Percentiles rank a stretch among this genome's conserved stretches.
Conservation (phyloP, 139 green algal genomes). For the Closterium sp. region DNA sequence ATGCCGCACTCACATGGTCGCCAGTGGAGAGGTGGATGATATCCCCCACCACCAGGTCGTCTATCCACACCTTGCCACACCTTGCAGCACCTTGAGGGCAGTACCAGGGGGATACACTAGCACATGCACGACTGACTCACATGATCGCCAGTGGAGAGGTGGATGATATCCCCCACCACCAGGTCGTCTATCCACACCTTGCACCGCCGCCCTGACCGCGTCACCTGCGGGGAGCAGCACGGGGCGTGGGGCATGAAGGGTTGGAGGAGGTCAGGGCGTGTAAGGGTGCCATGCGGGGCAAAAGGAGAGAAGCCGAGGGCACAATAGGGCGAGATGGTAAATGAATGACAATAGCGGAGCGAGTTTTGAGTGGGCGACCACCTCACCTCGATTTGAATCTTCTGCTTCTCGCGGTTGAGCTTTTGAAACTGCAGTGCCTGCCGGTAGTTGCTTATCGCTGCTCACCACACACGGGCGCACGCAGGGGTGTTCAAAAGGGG, state of each 20-base stretch:
- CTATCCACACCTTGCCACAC: slow-evolving; percentile 71
- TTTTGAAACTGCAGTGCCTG: slow-evolving; percentile 92
- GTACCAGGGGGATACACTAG: not conserved
- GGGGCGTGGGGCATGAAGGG: too few relatives aligned
- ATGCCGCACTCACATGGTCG: slow-evolving; percentile 75
- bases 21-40: slow-evolving; percentile 86
- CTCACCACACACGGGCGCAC: not conserved
- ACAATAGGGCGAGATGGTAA: too few relatives aligned
- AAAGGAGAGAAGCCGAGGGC: too few relatives aligned
- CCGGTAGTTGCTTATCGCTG: slow-evolving; percentile 84
- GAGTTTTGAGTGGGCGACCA: not conserved
- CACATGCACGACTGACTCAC: slow-evolving; percentile 47
- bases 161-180: slow-evolving; percentile 88
- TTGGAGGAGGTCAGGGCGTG: too few relatives aligned
- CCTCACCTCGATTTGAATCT: slow-evolving; percentile 78
- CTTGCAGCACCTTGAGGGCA: too few relatives aligned
- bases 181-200: slow-evolving; percentile 76
- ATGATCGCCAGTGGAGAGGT: slow-evolving; percentile 90
- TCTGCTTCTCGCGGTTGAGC: slow-evolving; percentile 84
- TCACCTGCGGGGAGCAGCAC: slow-evolving; percentile 57
- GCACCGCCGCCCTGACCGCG: slow-evolving; percentile 60
- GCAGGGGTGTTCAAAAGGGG: not conserved
- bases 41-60: slow-evolving; percentile 88
- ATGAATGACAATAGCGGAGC: too few relatives aligned
- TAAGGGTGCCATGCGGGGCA: too few relatives aligned